phyloP scores from a whole-genome alignment of 140 eudicot genomes.

The Cichorium intybus region DNA sequence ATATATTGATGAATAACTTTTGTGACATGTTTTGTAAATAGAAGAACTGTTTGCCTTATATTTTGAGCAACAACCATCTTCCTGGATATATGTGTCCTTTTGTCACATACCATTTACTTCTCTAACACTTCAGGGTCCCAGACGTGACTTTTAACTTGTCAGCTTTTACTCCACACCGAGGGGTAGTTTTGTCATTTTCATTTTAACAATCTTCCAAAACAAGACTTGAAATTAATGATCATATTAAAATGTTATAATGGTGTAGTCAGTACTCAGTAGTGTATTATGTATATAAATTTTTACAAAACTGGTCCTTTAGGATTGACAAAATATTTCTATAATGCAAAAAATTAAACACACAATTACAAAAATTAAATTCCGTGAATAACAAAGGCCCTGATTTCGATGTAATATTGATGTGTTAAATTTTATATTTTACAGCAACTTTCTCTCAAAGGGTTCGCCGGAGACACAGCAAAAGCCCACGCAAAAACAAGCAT shows the following conservation, averaged over 20 bases:
- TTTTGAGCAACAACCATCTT: not conserved
- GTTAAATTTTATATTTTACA: too few species aligned
- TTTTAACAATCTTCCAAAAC: not conserved
- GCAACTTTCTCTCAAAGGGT: constrained; percentile 97
- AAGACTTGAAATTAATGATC: too few species aligned
- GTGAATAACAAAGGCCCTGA: too few species aligned
- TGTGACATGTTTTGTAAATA: not conserved
- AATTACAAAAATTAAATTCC: too few species aligned
- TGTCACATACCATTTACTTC: constrained; percentile 39
- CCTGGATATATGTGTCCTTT: constrained; percentile 25
- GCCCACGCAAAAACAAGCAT: constrained; percentile 99
- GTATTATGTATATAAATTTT: too few species aligned
- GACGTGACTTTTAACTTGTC: constrained; percentile 12
- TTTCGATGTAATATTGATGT: too few species aligned
- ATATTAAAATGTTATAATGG: too few species aligned
- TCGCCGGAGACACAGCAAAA: constrained; percentile 98
- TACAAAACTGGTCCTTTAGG: too few species aligned
- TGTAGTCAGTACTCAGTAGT: too few species aligned
- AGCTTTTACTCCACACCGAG: constrained; percentile 17
- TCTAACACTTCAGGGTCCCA: constrained; percentile 41
- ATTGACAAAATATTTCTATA: too few species aligned
- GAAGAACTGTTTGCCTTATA: not conserved
- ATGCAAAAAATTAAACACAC: too few species aligned
- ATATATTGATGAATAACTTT: not conserved
- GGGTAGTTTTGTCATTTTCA: constrained; percentile 11